Percentiles rank a stretch among this genome's conserved stretches.
These are phyloP conservation scores for Pulveroboletus sp. DNA, from an alignment of 1,284 basidiomycete genomes.

Conservation along the genomic window DNA sequence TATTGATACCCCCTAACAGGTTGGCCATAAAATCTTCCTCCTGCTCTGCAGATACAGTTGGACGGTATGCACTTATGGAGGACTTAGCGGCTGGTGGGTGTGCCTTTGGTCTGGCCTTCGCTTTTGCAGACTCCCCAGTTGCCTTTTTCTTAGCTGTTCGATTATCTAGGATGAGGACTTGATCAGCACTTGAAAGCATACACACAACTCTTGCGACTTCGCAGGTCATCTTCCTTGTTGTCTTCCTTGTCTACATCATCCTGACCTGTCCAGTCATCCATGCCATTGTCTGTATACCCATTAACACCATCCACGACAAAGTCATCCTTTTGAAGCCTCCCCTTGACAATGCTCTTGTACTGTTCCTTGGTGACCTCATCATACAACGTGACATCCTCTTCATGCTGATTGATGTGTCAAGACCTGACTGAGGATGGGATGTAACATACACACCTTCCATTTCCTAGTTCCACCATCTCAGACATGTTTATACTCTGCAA, in stretches of 20 bases:
- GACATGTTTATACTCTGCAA: constrained; percentile 49
- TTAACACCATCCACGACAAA: constrained; percentile 91
- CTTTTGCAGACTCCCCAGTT: constrained; percentile 36
- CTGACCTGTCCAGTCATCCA: constrained; percentile 84
- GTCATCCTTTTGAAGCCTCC: constrained; percentile 86
- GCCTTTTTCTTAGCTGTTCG: constrained; percentile 41
- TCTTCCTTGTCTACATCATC: constrained; percentile 46
- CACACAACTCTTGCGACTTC: constrained; percentile 43
- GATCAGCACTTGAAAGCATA: not conserved
- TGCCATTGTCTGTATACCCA: constrained; percentile 94
- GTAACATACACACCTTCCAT: constrained; percentile 38
- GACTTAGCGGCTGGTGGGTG: constrained; percentile 52
- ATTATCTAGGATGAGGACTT: not conserved
- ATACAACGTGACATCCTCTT: constrained; percentile 76
- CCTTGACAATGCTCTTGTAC: constrained; percentile 83
- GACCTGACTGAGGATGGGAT: not conserved
- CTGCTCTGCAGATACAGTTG: constrained; percentile 67
- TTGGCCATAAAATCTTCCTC: constrained; percentile 86
- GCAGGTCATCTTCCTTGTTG: constrained; percentile 32
- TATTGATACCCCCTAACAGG: constrained; percentile 68
- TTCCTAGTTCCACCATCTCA: constrained; percentile 48
- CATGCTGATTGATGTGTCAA: constrained; percentile 38
- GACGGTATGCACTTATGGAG: constrained; percentile 74
- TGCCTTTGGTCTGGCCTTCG: constrained; percentile 42
- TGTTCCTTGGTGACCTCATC: constrained; percentile 93